Evolutionary conservation across 148 eudicot species (phyloP), one percentile per base, ranked within the genome.

Genomic region (Drosera capensis): DNA sequence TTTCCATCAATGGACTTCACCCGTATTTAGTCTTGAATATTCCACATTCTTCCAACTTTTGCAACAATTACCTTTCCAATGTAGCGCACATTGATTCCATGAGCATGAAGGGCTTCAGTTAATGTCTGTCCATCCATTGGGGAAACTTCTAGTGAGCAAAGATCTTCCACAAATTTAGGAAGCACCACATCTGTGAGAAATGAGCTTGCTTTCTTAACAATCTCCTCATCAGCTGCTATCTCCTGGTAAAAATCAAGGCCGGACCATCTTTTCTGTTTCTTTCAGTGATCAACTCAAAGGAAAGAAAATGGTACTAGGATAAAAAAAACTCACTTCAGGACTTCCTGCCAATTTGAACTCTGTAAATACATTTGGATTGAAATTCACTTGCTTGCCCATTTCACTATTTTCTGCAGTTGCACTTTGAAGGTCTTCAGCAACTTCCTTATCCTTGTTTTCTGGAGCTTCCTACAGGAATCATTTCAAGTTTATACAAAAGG

Each of bases 71-170:
- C 99, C 63, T 74, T 85, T 60, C 95, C 99, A 52, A 92, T 70
- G 58, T 92, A 92, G 1, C 99, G 95, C 47, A 92, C 71, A 65
- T 85, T 92, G 48, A 92, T 85, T 53, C 99, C 99, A 73, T 81
- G 93, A 31, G 94, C 82, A 74, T 92, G 99, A 29, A 92, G 95
- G 49, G 94, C 95, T 52, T 92, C 99, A 45, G 95, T 85, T 45
- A 92, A 71, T 21, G 99, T 85, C 62, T 92, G 99, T n/a, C 99
- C 99, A 68, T 92, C 99, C 99, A 92, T 92, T 38, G 99, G 99
- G 52, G 99, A 92, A 52, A 92, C 94, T 64, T 92, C 99, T 48
- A 92, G 95, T 40, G 93, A 54, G 70, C 88, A 72, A 21, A 92
- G 82, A 76, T 92, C 99, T 48, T 85, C 74, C 42, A 72, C 60